phyloP scores from a whole-genome alignment of 225 moss, liverwort and hornwort species.

The Thuidium tamariscinum region DNA sequence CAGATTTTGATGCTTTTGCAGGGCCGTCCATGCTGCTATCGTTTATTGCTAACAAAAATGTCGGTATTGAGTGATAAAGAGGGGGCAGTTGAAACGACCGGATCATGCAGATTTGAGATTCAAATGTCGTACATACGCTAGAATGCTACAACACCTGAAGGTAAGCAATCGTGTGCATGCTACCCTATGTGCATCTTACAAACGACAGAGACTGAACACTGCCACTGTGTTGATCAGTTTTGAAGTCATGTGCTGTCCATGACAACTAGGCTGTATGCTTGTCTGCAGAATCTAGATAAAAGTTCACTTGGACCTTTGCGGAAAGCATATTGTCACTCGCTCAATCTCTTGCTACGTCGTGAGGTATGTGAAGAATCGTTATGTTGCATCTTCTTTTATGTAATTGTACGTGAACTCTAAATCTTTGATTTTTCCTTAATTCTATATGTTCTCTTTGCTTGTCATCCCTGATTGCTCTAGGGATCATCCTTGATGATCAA shows the following conservation, averaged over 20 bases:
- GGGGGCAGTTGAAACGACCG: constrained; percentile 91
- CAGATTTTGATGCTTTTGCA: not conserved
- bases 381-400: not conserved
- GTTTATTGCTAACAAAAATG: not conserved
- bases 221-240: not conserved
- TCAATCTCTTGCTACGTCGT: constrained; percentile 86
- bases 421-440: not conserved
- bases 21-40: not conserved
- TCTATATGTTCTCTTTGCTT: not conserved
- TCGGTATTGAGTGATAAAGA: constrained; percentile 30
- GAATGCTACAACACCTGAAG: constrained; percentile 97
- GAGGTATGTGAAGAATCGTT: constrained; percentile 40
- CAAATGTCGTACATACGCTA: constrained; percentile 93
- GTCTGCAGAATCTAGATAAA: constrained; percentile 70
- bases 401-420: not conserved
- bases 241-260: not conserved
- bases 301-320: constrained; percentile 83
- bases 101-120: constrained; percentile 99
- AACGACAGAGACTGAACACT: not conserved
- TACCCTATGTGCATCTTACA: not conserved
- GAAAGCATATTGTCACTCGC: constrained; percentile 92
- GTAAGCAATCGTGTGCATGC: constrained; percentile 14
- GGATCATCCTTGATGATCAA: not conserved
- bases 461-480: not conserved
- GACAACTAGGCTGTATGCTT: not conserved